phyloP scores from a whole-genome alignment of 2,329 filamentous ascomycete genomes.

The Colletotrichum sp. region DNA sequence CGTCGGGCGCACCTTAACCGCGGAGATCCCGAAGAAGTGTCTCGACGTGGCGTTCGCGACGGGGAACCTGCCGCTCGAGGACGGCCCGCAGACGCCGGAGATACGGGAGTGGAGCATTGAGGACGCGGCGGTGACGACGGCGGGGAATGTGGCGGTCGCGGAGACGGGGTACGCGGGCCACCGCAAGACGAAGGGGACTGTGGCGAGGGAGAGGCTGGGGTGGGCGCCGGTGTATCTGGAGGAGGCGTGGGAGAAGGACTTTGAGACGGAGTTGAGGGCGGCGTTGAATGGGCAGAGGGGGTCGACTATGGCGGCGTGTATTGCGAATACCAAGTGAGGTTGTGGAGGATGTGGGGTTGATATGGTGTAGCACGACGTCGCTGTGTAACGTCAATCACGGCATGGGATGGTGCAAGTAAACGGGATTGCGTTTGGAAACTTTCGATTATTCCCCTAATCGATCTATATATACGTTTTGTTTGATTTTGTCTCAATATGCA shows the following conservation, averaged over 20 bases:
- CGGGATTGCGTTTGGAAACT: background rate
- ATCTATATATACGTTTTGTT: background rate
- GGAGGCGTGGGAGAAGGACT: constrained; percentile 7
- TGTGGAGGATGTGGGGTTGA: background rate
- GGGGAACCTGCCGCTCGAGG: constrained; percentile 9
- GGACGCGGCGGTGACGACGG: constrained; percentile 16
- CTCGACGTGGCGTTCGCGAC: constrained; percentile 20
- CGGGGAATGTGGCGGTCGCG: constrained; percentile 10
- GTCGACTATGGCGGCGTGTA: background rate
- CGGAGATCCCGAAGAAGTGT: constrained; percentile 10
- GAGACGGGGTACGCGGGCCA: constrained; percentile 14
- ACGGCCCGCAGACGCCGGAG: background rate
- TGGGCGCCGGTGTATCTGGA: background rate
- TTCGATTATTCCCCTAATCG: background rate
- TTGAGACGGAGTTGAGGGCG: constrained; percentile 8
- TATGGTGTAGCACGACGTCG: background rate
- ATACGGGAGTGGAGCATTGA: background rate
- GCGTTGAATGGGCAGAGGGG: background rate
- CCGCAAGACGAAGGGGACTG: background rate
- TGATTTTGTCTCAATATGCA: constrained; percentile 8
- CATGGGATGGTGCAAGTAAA: background rate
- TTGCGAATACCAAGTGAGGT: constrained; percentile 1
- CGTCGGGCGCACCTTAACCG: background rate
- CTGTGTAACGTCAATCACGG: background rate
- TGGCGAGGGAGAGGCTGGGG: background rate